These are phyloP conservation scores for Flaveria ramosissima DNA, from an alignment of 129 eudicot species.

Conservation along the genomic window DNA sequence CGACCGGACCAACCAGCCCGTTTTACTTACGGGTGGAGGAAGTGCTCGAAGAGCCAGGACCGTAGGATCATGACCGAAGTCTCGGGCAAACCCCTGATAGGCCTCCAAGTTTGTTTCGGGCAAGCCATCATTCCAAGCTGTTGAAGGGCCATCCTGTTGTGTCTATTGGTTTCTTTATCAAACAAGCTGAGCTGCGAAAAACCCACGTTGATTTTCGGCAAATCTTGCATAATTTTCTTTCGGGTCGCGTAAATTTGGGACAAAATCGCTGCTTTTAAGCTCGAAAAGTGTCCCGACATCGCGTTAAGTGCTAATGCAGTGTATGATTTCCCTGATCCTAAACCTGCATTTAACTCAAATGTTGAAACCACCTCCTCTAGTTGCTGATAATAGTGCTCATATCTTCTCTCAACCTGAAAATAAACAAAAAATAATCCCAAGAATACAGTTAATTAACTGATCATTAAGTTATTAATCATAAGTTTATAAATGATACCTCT, in stretches of 20 bases:
- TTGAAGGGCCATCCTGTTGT: constrained; percentile 65
- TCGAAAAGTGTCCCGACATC: constrained; percentile 82
- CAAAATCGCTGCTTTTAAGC: constrained; percentile 69
- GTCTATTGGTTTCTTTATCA: constrained; percentile 48
- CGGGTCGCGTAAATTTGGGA: constrained; percentile 56
- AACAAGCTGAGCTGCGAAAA: constrained; percentile 70
- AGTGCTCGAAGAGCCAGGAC: constrained; percentile 95
- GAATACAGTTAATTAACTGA: constrained; percentile 6
- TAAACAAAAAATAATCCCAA: neutral
- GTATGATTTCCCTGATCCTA: constrained; percentile 80
- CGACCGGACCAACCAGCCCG: neutral
- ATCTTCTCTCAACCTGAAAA: constrained; percentile 80
- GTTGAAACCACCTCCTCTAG: constrained; percentile 72
- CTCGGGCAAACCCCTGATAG: constrained; percentile 90
- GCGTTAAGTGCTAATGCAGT: constrained; percentile 89
- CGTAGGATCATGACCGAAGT: constrained; percentile 85
- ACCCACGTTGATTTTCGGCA: constrained; percentile 63
- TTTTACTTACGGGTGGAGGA: constrained; percentile 82
- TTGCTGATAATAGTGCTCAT: constrained; percentile 66
- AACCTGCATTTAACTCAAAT: constrained; percentile 79
- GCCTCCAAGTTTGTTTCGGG: constrained; percentile 82
- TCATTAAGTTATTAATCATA: neutral
- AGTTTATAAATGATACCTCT: constrained; percentile 46
- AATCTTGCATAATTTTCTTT: constrained; percentile 48
- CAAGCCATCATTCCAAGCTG: constrained; percentile 68